Conservation (phyloP, 495 filamentous ascomycete genomes). For the Cetradonia linearis region DNA sequence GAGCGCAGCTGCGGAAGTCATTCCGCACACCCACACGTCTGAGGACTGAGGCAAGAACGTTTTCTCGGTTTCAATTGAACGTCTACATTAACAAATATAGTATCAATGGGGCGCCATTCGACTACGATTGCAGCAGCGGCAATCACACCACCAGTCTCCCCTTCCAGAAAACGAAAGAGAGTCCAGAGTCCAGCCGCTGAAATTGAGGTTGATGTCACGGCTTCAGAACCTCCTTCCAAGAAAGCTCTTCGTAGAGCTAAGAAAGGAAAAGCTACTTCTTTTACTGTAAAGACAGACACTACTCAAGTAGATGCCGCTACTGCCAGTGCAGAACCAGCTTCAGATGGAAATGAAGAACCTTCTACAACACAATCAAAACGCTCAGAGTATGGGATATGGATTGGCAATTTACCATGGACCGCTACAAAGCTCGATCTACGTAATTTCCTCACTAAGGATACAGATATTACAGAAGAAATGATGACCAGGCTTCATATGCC, state of each 20-base stretch:
- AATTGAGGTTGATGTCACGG: slow-evolving; percentile 77
- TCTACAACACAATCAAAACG: slow-evolving; percentile 39
- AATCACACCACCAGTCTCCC: slow-evolving; percentile 15
- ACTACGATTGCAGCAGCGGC: not conserved
- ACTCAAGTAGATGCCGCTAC: slow-evolving; percentile 28
- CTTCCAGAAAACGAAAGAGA: slow-evolving; percentile 64
- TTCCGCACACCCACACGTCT: no score
- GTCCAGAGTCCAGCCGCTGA: slow-evolving; percentile 41
- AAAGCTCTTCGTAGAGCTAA: slow-evolving; percentile 74
- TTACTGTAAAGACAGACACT: slow-evolving; percentile 27
- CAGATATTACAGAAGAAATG: slow-evolving; percentile 50
- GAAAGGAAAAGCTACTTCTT: slow-evolving; percentile 48
- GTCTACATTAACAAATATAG: not conserved
- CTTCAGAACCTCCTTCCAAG: slow-evolving; percentile 88
- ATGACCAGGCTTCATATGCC: slow-evolving; percentile 85
- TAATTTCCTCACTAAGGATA: slow-evolving; percentile 61
- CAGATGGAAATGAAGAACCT: slow-evolving; percentile 30
- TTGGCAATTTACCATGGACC: slow-evolving; percentile 85
- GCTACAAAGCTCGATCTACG: slow-evolving; percentile 60
- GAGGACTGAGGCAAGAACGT: not conserved
- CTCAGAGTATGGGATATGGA: slow-evolving; percentile 80
- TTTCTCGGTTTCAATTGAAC: not conserved
- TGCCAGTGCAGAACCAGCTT: slow-evolving; percentile 22
- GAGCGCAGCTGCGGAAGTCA: no score
- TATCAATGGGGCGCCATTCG: slow-evolving; percentile 6